These are phyloP conservation scores for Oenanthe javanica DNA, from an alignment of 140 eudicot species.

Conservation along the genomic window DNA sequence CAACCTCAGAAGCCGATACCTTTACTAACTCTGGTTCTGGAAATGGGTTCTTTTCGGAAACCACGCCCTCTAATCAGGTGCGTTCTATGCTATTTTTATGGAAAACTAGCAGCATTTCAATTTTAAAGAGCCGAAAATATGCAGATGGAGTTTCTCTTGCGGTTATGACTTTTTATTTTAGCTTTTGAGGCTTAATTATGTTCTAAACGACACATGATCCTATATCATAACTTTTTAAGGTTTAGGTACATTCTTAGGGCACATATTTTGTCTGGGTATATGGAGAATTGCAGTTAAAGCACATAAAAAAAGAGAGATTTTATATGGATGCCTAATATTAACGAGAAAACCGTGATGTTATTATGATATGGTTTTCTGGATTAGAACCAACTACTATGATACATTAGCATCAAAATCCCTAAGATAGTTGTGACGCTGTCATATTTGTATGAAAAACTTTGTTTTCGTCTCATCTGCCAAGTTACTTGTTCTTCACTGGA, in stretches of 20 bases:
- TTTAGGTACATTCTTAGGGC: neutral
- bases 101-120: neutral
- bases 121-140: neutral
- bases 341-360: neutral
- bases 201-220: neutral
- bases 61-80: slow-evolving; percentile 63
- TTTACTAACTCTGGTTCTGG: slow-evolving; percentile 34
- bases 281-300: neutral
- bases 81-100: neutral
- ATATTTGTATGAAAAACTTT: neutral
- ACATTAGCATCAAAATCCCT: neutral
- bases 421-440: neutral
- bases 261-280: neutral
- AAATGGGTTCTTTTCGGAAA: slow-evolving; percentile 33
- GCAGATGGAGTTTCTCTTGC: neutral
- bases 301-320: neutral
- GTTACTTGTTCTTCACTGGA: neutral
- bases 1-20: slow-evolving; percentile 37
- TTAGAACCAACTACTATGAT: neutral
- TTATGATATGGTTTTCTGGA: neutral
- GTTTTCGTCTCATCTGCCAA: neutral
- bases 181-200: neutral
- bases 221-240: neutral
- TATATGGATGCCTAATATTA: neutral
- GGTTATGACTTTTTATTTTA: neutral